Evolutionary conservation across 2,329 filamentous ascomycete genomes (phyloP), one percentile per base, ranked within the genome.

Genomic region (Fusarium dimerum): DNA sequence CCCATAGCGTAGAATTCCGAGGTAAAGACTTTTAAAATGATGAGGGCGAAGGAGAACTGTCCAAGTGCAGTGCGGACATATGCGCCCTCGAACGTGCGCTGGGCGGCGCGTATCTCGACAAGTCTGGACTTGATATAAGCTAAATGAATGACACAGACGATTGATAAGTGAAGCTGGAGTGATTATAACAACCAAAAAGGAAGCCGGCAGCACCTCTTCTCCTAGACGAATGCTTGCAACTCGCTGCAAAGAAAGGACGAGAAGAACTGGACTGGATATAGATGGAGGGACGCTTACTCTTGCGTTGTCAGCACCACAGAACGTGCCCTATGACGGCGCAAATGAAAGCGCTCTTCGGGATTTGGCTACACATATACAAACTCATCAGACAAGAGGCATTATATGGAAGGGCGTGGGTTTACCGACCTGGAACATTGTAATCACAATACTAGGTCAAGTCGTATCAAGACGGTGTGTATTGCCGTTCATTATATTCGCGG

Each of bases 1-100:
- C 94, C 94, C 57, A 97, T 96, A 62, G 88, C 86, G 74, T 97
- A 97, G 78, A 99, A 97, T 69, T 97, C 94, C 47, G 87, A 83
- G 9, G 92, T 97, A 76, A 99, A 97, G 72, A 99, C 95, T 76
- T 95, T 96, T 51, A 73, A 63, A 47, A 99, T 90, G 57, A 99
- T 87, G 45, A 99, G 85, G 17, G 93, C 87, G 72, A 99, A 97
- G 51, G 89, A 93, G 77, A 97, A 97, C 68, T 97, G 92, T 3
- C 90, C 90, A 17, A 99, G 84, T 3, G 93, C 92, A 0, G 94
- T 99, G 55, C 94, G 89, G 67, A 97, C 88, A 73, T 97, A 99
- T 18, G 94, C 94, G 18, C 94, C 94, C 73, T 99, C 94, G 65
- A 97, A 99, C 2, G 94, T 99, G 49, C 94, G 85, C 71, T 99